phyloP scores from a whole-genome alignment of 2,329 filamentous ascomycete species.

The Microdochium bolleyi region DNA sequence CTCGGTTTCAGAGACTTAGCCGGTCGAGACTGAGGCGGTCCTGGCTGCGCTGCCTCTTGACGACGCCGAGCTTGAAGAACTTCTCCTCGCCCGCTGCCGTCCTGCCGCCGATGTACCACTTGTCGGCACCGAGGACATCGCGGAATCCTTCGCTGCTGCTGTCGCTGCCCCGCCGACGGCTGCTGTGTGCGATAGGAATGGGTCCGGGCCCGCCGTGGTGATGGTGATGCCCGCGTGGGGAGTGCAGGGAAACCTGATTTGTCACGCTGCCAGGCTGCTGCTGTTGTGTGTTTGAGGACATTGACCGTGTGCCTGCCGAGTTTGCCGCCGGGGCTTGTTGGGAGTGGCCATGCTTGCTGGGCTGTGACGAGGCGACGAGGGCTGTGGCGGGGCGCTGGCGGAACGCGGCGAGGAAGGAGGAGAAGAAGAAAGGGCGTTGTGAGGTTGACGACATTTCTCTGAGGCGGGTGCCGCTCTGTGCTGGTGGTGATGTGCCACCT shows the following conservation, averaged over 20 bases:
- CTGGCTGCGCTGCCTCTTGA: constrained; percentile 63
- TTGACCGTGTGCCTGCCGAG: constrained; percentile 8
- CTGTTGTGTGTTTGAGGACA: constrained; percentile 13
- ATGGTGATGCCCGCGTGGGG: constrained; percentile 11
- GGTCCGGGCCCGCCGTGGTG: constrained; percentile 10
- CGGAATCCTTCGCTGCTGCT: constrained; percentile 70
- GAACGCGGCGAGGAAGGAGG: constrained; percentile 24
- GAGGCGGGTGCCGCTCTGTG: not conserved
- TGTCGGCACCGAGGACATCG: constrained; percentile 63
- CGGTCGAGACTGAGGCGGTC: constrained; percentile 69
- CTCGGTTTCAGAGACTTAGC: constrained; percentile 60
- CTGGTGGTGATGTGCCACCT: not conserved
- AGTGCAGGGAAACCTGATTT: constrained; percentile 21
- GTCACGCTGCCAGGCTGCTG: constrained; percentile 14
- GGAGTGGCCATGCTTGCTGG: constrained; percentile 12
- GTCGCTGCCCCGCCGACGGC: constrained; percentile 61
- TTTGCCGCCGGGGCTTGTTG: constrained; percentile 8
- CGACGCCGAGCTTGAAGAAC: constrained; percentile 74
- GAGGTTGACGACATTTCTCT: constrained; percentile 17
- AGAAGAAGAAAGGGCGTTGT: constrained; percentile 24
- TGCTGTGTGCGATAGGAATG: constrained; percentile 13
- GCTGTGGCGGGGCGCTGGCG: constrained; percentile 15
- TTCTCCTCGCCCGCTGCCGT: constrained; percentile 71
- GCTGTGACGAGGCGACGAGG: constrained; percentile 15
- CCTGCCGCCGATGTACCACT: constrained; percentile 74